phyloP scores from a whole-genome alignment of 2,329 filamentous ascomycete species.

The Verticillium albo-atrum region DNA sequence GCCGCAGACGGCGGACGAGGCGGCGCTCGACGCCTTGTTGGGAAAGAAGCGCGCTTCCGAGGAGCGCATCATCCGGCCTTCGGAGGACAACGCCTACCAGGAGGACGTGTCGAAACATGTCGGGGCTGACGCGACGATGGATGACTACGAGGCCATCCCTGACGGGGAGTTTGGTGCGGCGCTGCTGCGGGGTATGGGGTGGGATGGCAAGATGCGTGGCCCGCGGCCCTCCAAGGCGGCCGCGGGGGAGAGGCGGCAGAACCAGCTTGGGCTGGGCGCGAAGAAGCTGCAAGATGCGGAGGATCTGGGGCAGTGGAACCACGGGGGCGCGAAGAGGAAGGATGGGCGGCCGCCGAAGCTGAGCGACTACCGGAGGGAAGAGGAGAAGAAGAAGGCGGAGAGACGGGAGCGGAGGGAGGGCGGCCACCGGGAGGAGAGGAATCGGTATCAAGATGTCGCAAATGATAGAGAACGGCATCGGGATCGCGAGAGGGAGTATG shows the following conservation, averaged over 20 bases:
- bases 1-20: conserved; percentile 27
- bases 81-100: conserved; percentile 65
- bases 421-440: conserved; percentile 34
- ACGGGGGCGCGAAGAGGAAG: conserved; percentile 50
- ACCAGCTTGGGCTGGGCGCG: conserved; percentile 82
- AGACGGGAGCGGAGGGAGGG: conserved; percentile 25
- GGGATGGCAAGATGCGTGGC: conserved; percentile 66
- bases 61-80: conserved; percentile 24
- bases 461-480: conserved; percentile 24
- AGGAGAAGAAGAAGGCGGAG: conserved; percentile 30
- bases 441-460: conserved; percentile 24
- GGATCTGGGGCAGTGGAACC: conserved; percentile 78
- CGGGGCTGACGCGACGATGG: conserved; percentile 70
- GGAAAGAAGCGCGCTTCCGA: conserved; percentile 33
- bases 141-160: conserved; percentile 83
- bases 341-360: conserved; percentile 42
- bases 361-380: conserved; percentile 39
- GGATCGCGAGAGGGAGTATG: conserved; percentile 22
- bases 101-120: conserved; percentile 62
- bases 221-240: conserved; percentile 55
- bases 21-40: conserved; percentile 64
- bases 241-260: conserved; percentile 63
- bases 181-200: conserved; percentile 88
- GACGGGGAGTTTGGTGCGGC: conserved; percentile 94
- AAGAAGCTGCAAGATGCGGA: conserved; percentile 70